phyloP scores from a whole-genome alignment of 2,329 filamentous ascomycete genomes.

The Cladosporium sp. region DNA sequence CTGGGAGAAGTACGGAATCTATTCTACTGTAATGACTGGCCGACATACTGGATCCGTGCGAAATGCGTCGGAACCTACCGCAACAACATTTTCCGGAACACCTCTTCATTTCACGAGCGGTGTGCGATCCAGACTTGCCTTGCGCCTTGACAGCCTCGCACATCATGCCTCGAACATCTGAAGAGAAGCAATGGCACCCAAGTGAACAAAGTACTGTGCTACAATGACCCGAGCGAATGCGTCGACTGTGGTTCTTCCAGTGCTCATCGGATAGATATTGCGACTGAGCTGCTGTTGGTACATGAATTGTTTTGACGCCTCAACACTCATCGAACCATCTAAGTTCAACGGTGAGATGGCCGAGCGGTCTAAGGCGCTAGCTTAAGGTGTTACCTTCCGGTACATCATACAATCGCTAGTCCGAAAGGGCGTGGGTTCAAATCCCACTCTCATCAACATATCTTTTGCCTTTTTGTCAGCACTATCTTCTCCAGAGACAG shows the following conservation, averaged over 20 bases:
- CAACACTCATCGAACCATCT: neutral
- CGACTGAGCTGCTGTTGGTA: neutral
- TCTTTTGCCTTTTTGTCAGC: conserved; percentile 1
- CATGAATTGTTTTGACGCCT: neutral
- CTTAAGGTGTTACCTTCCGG: conserved; percentile 9
- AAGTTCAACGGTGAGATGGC: conserved; percentile 18
- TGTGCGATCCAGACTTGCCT: neutral
- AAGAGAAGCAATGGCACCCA: neutral
- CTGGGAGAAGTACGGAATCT: neutral
- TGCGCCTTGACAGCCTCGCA: neutral
- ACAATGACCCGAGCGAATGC: neutral
- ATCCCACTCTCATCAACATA: conserved; percentile 20
- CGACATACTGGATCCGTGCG: neutral
- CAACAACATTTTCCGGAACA: neutral
- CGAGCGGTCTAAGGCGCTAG: conserved; percentile 20
- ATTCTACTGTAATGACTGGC: neutral
- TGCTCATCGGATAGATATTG: neutral
- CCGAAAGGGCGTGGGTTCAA: conserved; percentile 20
- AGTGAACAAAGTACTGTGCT: neutral
- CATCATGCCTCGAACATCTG: neutral
- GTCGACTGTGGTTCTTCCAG: neutral
- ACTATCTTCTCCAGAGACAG: neutral
- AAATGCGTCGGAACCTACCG: neutral
- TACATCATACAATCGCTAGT: conserved; percentile 14
- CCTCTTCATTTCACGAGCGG: neutral